A percentile compares a stretch with the other conserved stretches of the same genome.
phyloP scores from a whole-genome alignment of 371 early-diverging fungal genomes.

The Mortierella sp. region DNA sequence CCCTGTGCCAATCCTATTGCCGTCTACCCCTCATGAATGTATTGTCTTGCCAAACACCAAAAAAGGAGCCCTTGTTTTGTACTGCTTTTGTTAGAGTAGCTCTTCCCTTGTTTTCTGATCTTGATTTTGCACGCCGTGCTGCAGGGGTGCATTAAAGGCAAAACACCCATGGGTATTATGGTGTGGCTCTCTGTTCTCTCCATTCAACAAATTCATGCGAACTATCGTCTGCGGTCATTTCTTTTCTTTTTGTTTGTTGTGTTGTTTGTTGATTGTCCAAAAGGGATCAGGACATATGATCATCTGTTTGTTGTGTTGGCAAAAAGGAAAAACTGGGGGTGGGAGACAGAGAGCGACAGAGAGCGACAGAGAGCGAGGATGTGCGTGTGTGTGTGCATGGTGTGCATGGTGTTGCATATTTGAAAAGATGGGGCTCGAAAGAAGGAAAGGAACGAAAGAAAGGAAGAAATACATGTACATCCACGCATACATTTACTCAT shows the following conservation, averaged over 20 bases:
- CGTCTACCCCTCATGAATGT: not conserved
- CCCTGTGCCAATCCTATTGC: not conserved
- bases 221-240: slow-evolving; percentile 5
- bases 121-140: not conserved
- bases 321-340: not conserved
- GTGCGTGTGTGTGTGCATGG: not conserved
- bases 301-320: not conserved
- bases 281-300: not conserved
- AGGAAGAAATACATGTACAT: not conserved
- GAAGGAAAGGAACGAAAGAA: not conserved
- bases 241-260: not conserved
- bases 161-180: not conserved
- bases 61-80: not conserved
- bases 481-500: no score
- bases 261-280: not conserved
- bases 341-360: not conserved
- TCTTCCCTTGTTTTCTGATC: not conserved
- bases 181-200: not conserved
- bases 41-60: not conserved
- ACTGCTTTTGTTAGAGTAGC: not conserved
- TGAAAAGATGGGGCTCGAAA: not conserved
- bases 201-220: slow-evolving; percentile 6
- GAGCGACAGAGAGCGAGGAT: not conserved
- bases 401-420: not conserved
- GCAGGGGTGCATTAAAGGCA: slow-evolving; percentile 6